A percentile compares a stretch with the other conserved stretches of the same genome.
Evolutionary conservation across 2,329 filamentous ascomycete genomes (phyloP).

Genomic region (Aspergillus sp.): DNA sequence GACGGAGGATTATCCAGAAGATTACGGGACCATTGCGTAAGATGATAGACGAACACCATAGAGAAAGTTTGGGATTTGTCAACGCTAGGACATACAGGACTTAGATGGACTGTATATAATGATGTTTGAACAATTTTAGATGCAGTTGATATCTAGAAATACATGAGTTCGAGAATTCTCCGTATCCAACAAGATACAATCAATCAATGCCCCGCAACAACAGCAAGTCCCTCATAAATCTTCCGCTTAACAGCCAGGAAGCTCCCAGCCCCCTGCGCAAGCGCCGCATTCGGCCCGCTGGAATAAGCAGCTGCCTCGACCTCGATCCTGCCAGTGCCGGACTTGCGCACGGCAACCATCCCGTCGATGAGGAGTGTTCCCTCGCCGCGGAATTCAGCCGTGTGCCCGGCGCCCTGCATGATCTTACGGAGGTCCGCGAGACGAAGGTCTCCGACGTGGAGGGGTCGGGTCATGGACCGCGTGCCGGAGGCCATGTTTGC

Average conservation of each 20-base stretch:
- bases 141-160: constrained; percentile 5
- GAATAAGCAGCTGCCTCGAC: constrained; percentile 75
- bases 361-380: constrained; percentile 90
- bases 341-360: constrained; percentile 85
- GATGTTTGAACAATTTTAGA: neutral
- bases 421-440: constrained; percentile 84
- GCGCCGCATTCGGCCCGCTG: constrained; percentile 43
- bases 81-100: neutral
- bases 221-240: constrained; percentile 92
- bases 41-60: neutral
- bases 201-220: constrained; percentile 70
- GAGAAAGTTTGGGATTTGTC: neutral
- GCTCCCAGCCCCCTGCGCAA: constrained; percentile 62
- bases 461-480: constrained; percentile 77
- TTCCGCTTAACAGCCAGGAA: constrained; percentile 87
- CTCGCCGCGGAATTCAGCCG: constrained; percentile 90
- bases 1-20: constrained; percentile 34
- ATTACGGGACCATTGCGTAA: constrained; percentile 25
- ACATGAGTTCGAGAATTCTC: neutral
- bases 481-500: constrained; percentile 70
- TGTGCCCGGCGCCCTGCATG: constrained; percentile 80
- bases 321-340: constrained; percentile 82
- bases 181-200: neutral
- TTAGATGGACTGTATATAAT: neutral
- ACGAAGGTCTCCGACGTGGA: constrained; percentile 91